These are phyloP conservation scores for Fusarium sublunatum DNA, from an alignment of 2,329 filamentous ascomycete species.

Conservation along the genomic window DNA sequence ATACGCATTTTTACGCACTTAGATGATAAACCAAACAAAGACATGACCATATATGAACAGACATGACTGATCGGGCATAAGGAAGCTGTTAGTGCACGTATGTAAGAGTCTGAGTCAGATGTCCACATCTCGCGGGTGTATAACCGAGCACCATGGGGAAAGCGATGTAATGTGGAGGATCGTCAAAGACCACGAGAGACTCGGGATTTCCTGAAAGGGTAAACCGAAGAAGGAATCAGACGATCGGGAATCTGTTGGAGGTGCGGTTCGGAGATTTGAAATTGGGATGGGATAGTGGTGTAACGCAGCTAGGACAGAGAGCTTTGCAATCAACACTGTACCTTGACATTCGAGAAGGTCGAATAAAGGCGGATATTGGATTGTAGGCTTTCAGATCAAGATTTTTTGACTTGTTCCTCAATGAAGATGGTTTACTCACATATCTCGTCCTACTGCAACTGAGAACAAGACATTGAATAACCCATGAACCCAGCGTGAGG, in stretches of 20 bases:
- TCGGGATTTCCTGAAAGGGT: slow-evolving; percentile 35
- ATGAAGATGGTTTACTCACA: too few relatives aligned
- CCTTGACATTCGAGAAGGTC: too few relatives aligned
- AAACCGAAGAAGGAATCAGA: slow-evolving; percentile 20
- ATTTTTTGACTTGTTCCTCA: too few relatives aligned
- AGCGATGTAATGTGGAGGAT: slow-evolving; percentile 29
- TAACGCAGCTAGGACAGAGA: background rate
- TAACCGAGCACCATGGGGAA: slow-evolving; percentile 2
- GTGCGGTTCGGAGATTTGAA: slow-evolving; percentile 17
- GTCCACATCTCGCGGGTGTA: background rate
- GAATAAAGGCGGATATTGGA: too few relatives aligned
- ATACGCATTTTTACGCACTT: slow-evolving; percentile 23
- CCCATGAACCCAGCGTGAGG: too few relatives aligned
- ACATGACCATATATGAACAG: slow-evolving; percentile 22
- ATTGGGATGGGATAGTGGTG: background rate
- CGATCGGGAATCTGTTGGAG: slow-evolving; percentile 1
- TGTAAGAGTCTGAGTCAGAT: background rate
- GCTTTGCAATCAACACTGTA: background rate
- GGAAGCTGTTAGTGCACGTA: background rate
- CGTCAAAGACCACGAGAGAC: slow-evolving; percentile 12
- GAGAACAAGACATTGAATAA: too few relatives aligned
- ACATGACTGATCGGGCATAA: slow-evolving; percentile 6
- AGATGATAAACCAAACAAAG: slow-evolving; percentile 28
- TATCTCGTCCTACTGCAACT: too few relatives aligned
- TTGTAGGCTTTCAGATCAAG: too few relatives aligned